Conservation (phyloP, 768 basidiomycete genomes). For the Melanogaster broomeanus region DNA sequence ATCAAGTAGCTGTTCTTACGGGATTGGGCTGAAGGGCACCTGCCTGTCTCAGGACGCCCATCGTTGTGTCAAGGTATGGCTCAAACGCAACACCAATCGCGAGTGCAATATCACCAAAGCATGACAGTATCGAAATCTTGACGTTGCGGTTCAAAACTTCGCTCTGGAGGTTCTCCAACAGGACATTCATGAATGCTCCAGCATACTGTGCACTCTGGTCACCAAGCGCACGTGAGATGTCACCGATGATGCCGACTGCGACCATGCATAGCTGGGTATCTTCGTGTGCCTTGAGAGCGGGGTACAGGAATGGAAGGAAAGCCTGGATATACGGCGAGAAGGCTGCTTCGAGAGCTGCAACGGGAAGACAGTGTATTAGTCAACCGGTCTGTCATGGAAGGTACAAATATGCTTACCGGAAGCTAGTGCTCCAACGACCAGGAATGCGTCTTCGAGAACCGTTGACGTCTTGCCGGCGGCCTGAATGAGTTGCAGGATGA, state of each 20-base stretch:
- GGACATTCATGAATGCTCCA: slow-evolving; percentile 85
- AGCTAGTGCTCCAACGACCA: slow-evolving; percentile 87
- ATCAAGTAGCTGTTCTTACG: slow-evolving; percentile 43
- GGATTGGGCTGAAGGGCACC: slow-evolving; percentile 86
- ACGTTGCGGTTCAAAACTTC: slow-evolving; percentile 90
- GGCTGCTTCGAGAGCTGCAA: slow-evolving; percentile 66
- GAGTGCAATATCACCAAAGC: slow-evolving; percentile 95
- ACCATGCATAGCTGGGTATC: slow-evolving; percentile 96
- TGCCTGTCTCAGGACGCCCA: slow-evolving; percentile 90
- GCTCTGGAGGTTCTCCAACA: slow-evolving; percentile 89
- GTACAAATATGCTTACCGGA: slow-evolving; percentile 47
- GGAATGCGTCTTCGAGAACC: slow-evolving; percentile 94
- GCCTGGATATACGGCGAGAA: slow-evolving; percentile 85
- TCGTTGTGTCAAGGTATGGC: slow-evolving; percentile 87
- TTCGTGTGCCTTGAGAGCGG: slow-evolving; percentile 89
- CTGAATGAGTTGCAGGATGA: slow-evolving; percentile 81
- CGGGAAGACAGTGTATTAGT: slow-evolving; percentile 5
- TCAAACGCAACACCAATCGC: slow-evolving; percentile 86
- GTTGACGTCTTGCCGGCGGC: slow-evolving; percentile 92
- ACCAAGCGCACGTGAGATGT: slow-evolving; percentile 92
- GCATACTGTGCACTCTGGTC: slow-evolving; percentile 84
- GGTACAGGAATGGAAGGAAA: slow-evolving; percentile 84
- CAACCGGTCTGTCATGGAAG: not conserved
- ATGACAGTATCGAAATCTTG: slow-evolving; percentile 94
- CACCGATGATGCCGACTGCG: slow-evolving; percentile 93